Percentiles rank a stretch among this genome's conserved stretches.
Evolutionary conservation across 441 rosid genomes (phyloP).

Genomic region (Erodium trifolium): DNA sequence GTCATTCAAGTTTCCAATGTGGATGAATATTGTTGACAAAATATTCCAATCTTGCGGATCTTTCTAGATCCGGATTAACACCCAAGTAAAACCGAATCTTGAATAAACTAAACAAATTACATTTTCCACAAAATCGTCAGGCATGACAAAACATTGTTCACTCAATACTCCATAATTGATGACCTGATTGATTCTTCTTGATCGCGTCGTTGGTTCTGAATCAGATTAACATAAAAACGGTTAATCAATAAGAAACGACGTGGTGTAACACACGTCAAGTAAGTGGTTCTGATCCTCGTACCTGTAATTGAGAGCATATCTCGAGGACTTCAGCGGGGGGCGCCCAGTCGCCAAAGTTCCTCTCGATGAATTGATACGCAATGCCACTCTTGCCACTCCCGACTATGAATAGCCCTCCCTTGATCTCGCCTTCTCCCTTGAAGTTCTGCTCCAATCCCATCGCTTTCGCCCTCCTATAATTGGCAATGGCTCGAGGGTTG

Average conservation of each 20-base stretch:
- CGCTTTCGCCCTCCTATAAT: slow-evolving; percentile 56
- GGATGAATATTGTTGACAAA: too few relatives aligned
- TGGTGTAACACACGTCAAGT: neutral
- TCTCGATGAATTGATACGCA: slow-evolving; percentile 57
- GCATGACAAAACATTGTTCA: neutral
- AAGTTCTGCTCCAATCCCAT: slow-evolving; percentile 40
- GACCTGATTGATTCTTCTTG: slow-evolving; percentile 19
- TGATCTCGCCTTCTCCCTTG: slow-evolving; percentile 64
- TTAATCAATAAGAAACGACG: slow-evolving; percentile 6
- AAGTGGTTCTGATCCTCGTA: neutral
- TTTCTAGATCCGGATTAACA: too few relatives aligned
- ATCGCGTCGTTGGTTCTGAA: slow-evolving; percentile 31
- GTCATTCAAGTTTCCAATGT: too few relatives aligned
- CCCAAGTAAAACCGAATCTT: too few relatives aligned
- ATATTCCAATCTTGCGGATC: too few relatives aligned
- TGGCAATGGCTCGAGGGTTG: slow-evolving; percentile 57
- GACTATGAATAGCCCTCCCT: slow-evolving; percentile 54
- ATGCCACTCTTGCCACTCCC: slow-evolving; percentile 44
- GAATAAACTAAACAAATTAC: too few relatives aligned
- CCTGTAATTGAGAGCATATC: slow-evolving; percentile 33
- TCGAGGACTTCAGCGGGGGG: slow-evolving; percentile 46
- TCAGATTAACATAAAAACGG: slow-evolving; percentile 22
- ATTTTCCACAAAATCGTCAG: too few relatives aligned
- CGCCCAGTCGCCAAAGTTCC: slow-evolving; percentile 66
- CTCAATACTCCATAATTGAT: slow-evolving; percentile 15